Conservation (phyloP, 179 eudicot species). For the Spergularia azorica region DNA sequence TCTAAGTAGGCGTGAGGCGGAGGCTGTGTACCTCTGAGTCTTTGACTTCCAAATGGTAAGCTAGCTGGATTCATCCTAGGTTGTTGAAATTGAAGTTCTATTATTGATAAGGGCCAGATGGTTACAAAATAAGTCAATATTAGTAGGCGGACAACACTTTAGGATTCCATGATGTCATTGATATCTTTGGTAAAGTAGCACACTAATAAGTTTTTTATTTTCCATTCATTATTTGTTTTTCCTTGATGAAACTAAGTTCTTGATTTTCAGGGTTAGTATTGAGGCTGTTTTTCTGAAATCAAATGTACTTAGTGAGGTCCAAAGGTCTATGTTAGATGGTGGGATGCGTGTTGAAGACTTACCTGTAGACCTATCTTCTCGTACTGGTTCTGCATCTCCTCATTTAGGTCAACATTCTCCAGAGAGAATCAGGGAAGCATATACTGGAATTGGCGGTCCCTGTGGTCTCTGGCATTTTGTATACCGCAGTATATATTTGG, state of each 20-base stretch:
- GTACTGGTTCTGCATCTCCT: slow-evolving; percentile 58
- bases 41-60: no score
- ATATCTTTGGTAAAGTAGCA: no score
- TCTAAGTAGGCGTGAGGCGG: no score
- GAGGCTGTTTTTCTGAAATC: slow-evolving; percentile 85
- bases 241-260: no score
- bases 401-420: slow-evolving; percentile 63
- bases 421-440: slow-evolving; percentile 49
- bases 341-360: slow-evolving; percentile 93
- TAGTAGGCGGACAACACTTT: not conserved
- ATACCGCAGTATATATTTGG: slow-evolving; percentile 83
- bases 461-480: slow-evolving; percentile 97
- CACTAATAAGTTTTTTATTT: no score
- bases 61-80: no score
- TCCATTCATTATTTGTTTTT: no score
- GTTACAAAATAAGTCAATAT: not conserved
- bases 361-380: slow-evolving; percentile 69
- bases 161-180: not conserved
- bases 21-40: no score
- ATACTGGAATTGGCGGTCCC: slow-evolving; percentile 73
- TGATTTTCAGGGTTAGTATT: slow-evolving; percentile 57
- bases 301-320: slow-evolving; percentile 87
- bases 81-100: no score
- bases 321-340: slow-evolving; percentile 78
- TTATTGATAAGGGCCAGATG: not conserved